Percentiles rank a stretch among this genome's conserved stretches.
phyloP scores from a whole-genome alignment of 805 yeast species.

The Citeromyces nyonsensis region DNA sequence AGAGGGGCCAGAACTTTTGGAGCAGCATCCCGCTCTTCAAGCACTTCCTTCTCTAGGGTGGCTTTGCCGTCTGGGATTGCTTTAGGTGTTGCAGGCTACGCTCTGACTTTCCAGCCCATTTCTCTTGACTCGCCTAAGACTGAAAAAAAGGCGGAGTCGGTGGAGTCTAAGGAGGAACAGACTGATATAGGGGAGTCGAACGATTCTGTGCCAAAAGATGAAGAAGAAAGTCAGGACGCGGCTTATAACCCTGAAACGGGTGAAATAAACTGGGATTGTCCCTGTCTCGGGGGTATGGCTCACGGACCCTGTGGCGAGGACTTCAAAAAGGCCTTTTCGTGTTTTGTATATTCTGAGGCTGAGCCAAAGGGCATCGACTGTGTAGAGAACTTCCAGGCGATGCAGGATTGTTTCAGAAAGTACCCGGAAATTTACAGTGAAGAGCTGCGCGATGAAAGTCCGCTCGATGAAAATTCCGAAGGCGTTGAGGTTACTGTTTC shows the following conservation, averaged over 20 bases:
- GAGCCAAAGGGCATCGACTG: slow-evolving; percentile 97
- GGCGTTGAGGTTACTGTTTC: no score
- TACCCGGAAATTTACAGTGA: slow-evolving; percentile 91
- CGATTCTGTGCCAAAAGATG: slow-evolving; percentile 6
- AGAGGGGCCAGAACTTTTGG: no score
- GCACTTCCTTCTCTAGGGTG: no score
- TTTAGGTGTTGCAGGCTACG: no score
- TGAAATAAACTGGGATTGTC: slow-evolving; percentile 99
- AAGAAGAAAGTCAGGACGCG: slow-evolving; percentile 30
- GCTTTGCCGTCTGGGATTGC: no score
- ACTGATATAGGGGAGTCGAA: no score
- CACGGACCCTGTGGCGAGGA: slow-evolving; percentile 97
- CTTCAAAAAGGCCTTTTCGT: slow-evolving; percentile 85
- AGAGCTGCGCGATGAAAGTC: slow-evolving; percentile 59
- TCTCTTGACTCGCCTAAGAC: no score
- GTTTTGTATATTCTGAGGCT: slow-evolving; percentile 84
- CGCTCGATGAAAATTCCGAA: no score
- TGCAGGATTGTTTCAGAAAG: slow-evolving; percentile 89
- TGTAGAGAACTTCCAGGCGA: slow-evolving; percentile 72
- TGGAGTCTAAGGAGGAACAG: no score
- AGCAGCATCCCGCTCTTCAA: no score
- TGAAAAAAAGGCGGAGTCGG: no score
- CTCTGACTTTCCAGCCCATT: no score
- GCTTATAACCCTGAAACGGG: slow-evolving; percentile 96
- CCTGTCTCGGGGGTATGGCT: slow-evolving; percentile 99